A percentile compares a stretch with the other conserved stretches of the same genome.
These are phyloP conservation scores for Populus hybrid DNA, from an alignment of 441 rosid genomes.

Conservation along the genomic window DNA sequence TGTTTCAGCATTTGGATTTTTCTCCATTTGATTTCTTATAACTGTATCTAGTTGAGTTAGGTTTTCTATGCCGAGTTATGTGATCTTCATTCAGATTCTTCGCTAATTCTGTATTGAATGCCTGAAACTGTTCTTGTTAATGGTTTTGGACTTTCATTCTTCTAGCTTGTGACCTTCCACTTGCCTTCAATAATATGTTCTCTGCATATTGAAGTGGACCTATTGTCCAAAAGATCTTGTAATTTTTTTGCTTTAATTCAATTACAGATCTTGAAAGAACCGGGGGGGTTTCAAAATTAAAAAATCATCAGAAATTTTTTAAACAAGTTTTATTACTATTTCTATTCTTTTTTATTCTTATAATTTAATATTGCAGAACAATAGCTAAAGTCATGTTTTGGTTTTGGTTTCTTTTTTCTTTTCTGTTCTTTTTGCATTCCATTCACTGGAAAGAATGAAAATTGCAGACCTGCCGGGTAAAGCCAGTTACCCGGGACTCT, in stretches of 20 bases:
- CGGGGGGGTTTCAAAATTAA: no score
- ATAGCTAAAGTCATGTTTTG: not conserved
- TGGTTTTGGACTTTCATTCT: not conserved
- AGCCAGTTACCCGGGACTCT: not conserved
- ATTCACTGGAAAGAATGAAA: not conserved
- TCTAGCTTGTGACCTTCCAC: not conserved
- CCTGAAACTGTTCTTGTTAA: not conserved
- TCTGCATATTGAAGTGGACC: no score
- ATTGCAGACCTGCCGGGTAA: not conserved
- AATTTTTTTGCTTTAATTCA: no score
- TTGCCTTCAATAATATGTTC: not conserved
- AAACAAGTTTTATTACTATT: not conserved
- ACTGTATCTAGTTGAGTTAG: not conserved
- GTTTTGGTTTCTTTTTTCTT: no score
- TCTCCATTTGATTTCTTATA: not conserved
- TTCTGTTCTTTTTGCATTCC: not conserved
- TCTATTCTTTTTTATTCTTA: not conserved
- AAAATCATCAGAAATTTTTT: not conserved
- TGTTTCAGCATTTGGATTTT: not conserved
- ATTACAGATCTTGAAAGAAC: no score
- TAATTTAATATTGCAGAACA: not conserved
- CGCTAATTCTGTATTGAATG: not conserved
- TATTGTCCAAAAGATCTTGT: no score
- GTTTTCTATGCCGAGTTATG: not conserved
- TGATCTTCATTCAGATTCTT: not conserved